phyloP scores from a whole-genome alignment of 176 grass and related monocot genomes.

The Saccharum officinarum region DNA sequence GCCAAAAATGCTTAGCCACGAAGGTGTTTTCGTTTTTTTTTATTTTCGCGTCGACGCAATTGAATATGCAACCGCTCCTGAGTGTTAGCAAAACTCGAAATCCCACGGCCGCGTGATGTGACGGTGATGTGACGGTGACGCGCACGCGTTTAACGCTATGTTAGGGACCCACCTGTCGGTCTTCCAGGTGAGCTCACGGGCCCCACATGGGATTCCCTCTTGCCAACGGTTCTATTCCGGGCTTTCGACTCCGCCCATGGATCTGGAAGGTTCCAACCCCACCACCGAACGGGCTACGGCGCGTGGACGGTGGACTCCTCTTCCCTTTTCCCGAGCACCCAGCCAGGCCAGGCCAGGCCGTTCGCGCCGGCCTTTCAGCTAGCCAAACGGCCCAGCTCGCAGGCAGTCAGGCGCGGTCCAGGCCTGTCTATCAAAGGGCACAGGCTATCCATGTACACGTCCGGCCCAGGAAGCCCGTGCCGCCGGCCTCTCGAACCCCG shows the following conservation, averaged over 20 bases:
- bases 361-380: background rate
- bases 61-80: background rate
- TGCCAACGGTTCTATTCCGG: constrained; percentile 12
- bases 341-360: background rate
- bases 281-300: background rate
- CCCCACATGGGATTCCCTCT: background rate
- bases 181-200: background rate
- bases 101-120: background rate
- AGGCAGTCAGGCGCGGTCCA: background rate
- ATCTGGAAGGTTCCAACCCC: background rate
- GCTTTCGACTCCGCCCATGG: background rate
- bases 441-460: background rate
- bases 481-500: no score
- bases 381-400: background rate
- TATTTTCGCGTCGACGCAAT: background rate
- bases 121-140: no score
- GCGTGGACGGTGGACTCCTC: background rate
- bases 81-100: constrained; percentile 29
- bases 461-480: background rate
- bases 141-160: no score
- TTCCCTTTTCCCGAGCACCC: background rate
- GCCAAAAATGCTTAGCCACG: constrained; percentile 35
- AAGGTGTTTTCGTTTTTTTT: constrained; percentile 9
- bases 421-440: background rate
- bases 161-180: constrained; percentile 12